Percentiles rank a stretch among this genome's conserved stretches.
These are phyloP conservation scores for Cydonia oblonga DNA, from an alignment of 331 rosid genomes.

Conservation along the genomic window DNA sequence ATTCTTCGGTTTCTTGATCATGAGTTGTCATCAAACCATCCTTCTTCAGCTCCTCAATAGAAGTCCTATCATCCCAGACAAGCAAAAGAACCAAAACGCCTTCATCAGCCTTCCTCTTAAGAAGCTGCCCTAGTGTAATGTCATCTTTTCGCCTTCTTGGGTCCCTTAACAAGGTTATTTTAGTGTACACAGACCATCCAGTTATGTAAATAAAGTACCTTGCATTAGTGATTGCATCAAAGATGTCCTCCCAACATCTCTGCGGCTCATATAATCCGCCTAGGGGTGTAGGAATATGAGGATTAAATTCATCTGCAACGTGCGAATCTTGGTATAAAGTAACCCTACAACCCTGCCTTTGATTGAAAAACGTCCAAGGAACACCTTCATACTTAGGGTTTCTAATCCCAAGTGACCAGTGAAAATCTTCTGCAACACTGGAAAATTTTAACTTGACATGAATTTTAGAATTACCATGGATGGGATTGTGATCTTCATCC, in stretches of 20 bases:
- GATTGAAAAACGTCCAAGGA: slow-evolving; percentile 51
- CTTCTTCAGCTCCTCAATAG: slow-evolving; percentile 23
- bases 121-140: slow-evolving; percentile 49
- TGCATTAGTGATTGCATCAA: slow-evolving; percentile 44
- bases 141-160: not conserved
- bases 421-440: slow-evolving; percentile 7
- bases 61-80: slow-evolving; percentile 75
- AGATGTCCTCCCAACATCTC: slow-evolving; percentile 78
- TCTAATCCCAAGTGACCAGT: slow-evolving; percentile 46
- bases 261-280: slow-evolving; percentile 12
- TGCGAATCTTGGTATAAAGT: slow-evolving; percentile 87
- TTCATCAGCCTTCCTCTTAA: slow-evolving; percentile 52
- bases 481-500: slow-evolving; percentile 46
- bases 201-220: slow-evolving; percentile 54
- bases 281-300: slow-evolving; percentile 1
- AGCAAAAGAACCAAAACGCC: slow-evolving; percentile 67
- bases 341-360: slow-evolving; percentile 50
- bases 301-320: slow-evolving; percentile 6
- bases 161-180: slow-evolving; percentile 49
- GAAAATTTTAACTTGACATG: slow-evolving; percentile 33
- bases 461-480: slow-evolving; percentile 37
- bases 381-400: slow-evolving; percentile 37
- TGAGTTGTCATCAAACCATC: slow-evolving; percentile 82
- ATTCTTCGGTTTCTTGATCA: slow-evolving; percentile 45
- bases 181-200: slow-evolving; percentile 66